These are phyloP conservation scores for Synchytrium microbalum DNA, from an alignment of 371 early-diverging fungal species.

Conservation along the genomic window DNA sequence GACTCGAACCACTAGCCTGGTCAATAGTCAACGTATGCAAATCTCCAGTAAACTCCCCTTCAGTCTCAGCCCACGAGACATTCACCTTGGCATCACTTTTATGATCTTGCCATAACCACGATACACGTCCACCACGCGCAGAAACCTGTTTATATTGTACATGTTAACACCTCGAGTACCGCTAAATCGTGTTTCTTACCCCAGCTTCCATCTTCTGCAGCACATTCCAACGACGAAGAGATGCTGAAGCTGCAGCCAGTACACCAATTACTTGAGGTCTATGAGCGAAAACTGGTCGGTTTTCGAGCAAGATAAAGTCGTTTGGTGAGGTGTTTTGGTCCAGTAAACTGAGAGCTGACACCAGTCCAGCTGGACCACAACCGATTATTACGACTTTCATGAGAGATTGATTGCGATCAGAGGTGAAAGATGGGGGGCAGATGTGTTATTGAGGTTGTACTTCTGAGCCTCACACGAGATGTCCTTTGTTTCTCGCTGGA, in stretches of 20 bases:
- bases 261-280: not conserved
- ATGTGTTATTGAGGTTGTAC: too few species aligned
- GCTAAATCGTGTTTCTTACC: too few species aligned
- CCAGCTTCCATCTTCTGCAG: not conserved
- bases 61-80: not conserved
- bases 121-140: not conserved
- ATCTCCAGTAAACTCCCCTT: not conserved
- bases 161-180: too few species aligned
- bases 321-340: not conserved
- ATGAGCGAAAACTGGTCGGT: not conserved
- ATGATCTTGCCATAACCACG: not conserved
- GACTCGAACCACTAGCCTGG: too few species aligned
- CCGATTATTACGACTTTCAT: not conserved
- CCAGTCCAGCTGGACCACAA: not conserved
- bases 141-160: not conserved
- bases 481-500: too few species aligned
- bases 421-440: too few species aligned
- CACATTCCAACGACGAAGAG: not conserved
- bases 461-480: too few species aligned
- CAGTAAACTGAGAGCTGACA: not conserved
- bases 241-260: not conserved
- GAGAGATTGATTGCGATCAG: too few species aligned
- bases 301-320: not conserved
- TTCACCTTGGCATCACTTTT: not conserved
- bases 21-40: not conserved